phyloP scores from a whole-genome alignment of 139 green algal genomes.

The Medakamo hakoo region DNA sequence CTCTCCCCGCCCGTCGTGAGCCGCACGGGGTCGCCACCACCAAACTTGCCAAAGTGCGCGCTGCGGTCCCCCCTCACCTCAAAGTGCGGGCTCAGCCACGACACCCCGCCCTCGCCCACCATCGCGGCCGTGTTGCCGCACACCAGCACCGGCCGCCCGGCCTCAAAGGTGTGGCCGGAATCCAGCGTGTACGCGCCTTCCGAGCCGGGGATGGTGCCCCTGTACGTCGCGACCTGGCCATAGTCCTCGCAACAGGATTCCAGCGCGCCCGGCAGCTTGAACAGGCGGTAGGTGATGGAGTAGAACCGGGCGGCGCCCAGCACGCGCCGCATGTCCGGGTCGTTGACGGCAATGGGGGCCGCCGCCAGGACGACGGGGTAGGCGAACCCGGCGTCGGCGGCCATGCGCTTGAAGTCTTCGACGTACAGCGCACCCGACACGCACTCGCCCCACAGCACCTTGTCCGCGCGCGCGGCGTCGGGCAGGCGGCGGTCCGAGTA shows the following conservation, averaged over 20 bases:
- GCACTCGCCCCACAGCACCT: conserved; percentile 77
- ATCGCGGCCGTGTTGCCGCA: conserved; percentile 84
- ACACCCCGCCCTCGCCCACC: conserved; percentile 40
- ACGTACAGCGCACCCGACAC: conserved; percentile 83
- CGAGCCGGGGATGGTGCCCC: conserved; percentile 62
- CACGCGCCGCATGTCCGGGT: conserved; percentile 47
- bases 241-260: conserved; percentile 83
- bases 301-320: conserved; percentile 78
- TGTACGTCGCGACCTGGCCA: conserved; percentile 28
- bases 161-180: conserved; percentile 56
- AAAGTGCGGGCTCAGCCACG: conserved; percentile 65
- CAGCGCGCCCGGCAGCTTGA: conserved; percentile 79
- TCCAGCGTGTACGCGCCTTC: conserved; percentile 63
- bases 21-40: background rate
- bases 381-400: conserved; percentile 56
- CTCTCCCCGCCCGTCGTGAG: background rate
- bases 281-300: conserved; percentile 86
- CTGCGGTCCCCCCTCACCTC: conserved; percentile 43
- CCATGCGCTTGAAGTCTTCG: conserved; percentile 78
- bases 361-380: conserved; percentile 54
- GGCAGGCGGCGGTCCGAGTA: conserved; percentile 74
- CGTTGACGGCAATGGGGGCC: conserved; percentile 47
- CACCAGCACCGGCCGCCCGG: conserved; percentile 64
- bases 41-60: conserved; percentile 42
- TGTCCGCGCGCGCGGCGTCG: conserved; percentile 21